Evolutionary conservation across 2,329 filamentous ascomycete species (phyloP), one percentile per base, ranked within the genome.

Genomic region (Didymella keratinophila): DNA sequence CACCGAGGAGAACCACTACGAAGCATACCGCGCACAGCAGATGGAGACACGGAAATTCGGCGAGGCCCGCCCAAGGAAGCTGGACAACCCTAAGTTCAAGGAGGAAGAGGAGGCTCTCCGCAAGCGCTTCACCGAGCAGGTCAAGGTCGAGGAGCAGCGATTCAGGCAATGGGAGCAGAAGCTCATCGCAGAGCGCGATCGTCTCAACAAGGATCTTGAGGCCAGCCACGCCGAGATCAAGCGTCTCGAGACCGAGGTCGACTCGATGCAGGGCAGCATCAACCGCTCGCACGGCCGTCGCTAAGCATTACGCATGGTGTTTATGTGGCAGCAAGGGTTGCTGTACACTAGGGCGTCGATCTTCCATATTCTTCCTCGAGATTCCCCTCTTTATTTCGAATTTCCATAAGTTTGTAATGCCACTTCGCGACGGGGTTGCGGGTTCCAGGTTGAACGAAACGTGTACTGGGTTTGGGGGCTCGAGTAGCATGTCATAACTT

Each of bases 51-150:
- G 95, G 82, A 99, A 99, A 83, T 98, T 99, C 72, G 95, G 95
- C 81, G 96, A 99, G 84, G 94, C 93, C 60, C 89, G 94, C 69
- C 95, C 95, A 71, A 87, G 94, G 81, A 99, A 99, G 87, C 86
- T 99, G 72, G 95, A 99, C 84, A 99, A 99, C 86, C 95, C 95
- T 82, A 99, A 99, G 86, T 99, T 98, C 87, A 99, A 99, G 88
- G 95, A 99, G 80, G 95, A 99, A 82, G 95, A 99, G 78, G 95
- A 99, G 86, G 91, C 92, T 63, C 88, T 99, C 67, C 89, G 95
- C 82, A 99, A 99, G 89, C 89, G 96, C 71, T 99, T 99, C 83
- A 99, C 95, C 71, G 95, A 99, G 84, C 95, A 99, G 81, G 95
- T 99, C 84, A 99, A 99, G 91, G 91, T 99, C 75, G 96, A 99